Evolutionary conservation across 768 basidiomycete genomes (phyloP).

Genomic region (Lentinula lateritia): DNA sequence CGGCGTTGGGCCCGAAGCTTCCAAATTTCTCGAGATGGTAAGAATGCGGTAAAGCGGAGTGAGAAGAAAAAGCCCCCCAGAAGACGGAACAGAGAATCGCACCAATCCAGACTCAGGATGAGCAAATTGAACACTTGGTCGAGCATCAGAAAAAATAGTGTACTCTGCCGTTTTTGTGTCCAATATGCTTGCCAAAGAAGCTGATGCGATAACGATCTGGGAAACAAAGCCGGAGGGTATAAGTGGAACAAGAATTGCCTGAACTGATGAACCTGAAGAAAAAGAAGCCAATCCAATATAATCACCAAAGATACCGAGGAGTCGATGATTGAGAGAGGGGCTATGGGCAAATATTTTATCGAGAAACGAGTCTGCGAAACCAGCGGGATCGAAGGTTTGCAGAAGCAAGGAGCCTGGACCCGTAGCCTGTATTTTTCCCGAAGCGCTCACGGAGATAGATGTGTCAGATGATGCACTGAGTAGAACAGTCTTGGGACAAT

Average conservation of each 20-base stretch:
- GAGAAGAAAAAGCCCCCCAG: constrained; percentile 23
- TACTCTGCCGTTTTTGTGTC: constrained; percentile 9
- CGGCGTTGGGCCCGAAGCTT: neutral
- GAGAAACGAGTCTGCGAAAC: constrained; percentile 11
- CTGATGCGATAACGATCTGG: constrained; percentile 1
- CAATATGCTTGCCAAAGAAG: constrained; percentile 7
- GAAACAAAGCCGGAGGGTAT: neutral
- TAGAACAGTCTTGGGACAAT: constrained; percentile 21
- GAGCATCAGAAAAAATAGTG: constrained; percentile 14
- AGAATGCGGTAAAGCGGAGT: constrained; percentile 20
- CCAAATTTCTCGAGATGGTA: constrained; percentile 4
- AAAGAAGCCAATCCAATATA: constrained; percentile 10
- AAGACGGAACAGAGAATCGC: constrained; percentile 17
- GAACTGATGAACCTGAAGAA: constrained; percentile 1
- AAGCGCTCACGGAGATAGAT: constrained; percentile 18
- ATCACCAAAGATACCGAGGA: neutral
- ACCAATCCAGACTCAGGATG: constrained; percentile 11
- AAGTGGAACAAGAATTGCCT: constrained; percentile 9
- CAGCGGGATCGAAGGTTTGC: constrained; percentile 14
- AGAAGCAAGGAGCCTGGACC: constrained; percentile 25
- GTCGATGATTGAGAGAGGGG: constrained; percentile 1
- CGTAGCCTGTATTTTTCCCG: constrained; percentile 19
- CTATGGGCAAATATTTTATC: constrained; percentile 11
- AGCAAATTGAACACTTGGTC: constrained; percentile 11
- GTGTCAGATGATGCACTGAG: constrained; percentile 23